Conservation (phyloP, 1,284 basidiomycete species). For the Anthracocystis panici-leucophaei region DNA sequence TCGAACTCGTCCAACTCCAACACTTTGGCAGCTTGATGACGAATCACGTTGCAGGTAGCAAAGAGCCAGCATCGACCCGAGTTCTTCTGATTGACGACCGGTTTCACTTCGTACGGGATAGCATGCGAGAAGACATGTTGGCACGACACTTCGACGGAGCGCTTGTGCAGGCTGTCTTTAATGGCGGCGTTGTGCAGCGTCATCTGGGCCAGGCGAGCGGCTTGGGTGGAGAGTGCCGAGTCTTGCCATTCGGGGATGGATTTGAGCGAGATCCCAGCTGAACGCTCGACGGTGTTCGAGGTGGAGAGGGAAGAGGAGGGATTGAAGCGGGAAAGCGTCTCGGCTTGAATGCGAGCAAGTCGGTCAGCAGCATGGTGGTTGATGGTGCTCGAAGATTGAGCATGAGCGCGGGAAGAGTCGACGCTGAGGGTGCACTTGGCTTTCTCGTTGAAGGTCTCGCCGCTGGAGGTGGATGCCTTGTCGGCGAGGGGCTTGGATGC, state of each 20-base stretch:
- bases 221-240: conserved; percentile 71
- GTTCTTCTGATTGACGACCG: conserved; percentile 87
- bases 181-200: conserved; percentile 83
- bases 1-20: conserved; percentile 88
- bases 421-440: conserved; percentile 21
- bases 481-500: conserved; percentile 40
- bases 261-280: conserved; percentile 34
- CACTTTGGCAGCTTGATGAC: conserved; percentile 85
- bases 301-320: neutral
- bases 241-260: conserved; percentile 47
- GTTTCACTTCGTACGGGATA: conserved; percentile 78
- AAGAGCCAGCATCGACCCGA: conserved; percentile 57
- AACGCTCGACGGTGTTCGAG: conserved; percentile 6
- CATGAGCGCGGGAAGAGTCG: conserved; percentile 16
- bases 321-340: conserved; percentile 25
- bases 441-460: conserved; percentile 34
- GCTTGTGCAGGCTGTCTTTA: conserved; percentile 76
- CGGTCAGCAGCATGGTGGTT: conserved; percentile 54
- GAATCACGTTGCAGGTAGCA: conserved; percentile 77
- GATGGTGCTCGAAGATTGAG: conserved; percentile 16
- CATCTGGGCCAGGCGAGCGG: conserved; percentile 81
- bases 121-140: conserved; percentile 86
- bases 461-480: conserved; percentile 9
- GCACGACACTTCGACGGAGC: conserved; percentile 77
- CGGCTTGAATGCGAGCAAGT: conserved; percentile 55